Evolutionary conservation across 202 grass and related monocot species (phyloP).

Genomic region (Digitaria exilis): DNA sequence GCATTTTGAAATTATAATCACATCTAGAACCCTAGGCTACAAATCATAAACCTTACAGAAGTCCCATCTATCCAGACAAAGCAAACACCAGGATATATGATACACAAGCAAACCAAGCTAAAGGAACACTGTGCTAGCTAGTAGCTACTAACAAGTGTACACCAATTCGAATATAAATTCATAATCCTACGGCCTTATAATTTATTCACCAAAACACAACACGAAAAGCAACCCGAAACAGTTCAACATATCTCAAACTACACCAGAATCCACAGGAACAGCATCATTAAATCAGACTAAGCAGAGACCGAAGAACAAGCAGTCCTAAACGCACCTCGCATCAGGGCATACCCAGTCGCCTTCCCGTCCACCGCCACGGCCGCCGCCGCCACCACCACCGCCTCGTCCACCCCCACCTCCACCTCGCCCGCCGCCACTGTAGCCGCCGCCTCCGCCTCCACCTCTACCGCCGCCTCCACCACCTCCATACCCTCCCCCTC

Average conservation of each 20-base stretch:
- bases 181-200: background rate
- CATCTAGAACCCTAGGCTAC: background rate
- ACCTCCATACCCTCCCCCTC: conserved; percentile 27
- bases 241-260: background rate
- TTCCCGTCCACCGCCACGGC: conserved; percentile 68
- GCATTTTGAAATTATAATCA: background rate
- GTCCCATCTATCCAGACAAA: background rate
- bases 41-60: background rate
- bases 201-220: background rate
- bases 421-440: conserved; percentile 34
- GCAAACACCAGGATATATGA: background rate
- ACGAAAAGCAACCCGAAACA: background rate
- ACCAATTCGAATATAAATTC: background rate
- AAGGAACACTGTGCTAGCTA: background rate
- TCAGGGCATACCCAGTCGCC: conserved; percentile 98
- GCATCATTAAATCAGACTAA: conserved; percentile 6
- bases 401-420: conserved; percentile 41
- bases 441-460: conserved; percentile 54
- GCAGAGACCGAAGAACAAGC: background rate
- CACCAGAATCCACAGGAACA: conserved; percentile 12
- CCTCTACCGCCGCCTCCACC: conserved; percentile 21
- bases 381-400: conserved; percentile 23
- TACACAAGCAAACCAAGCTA: background rate
- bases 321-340: conserved; percentile 57
- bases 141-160: background rate